Percentiles rank a stretch among this genome's conserved stretches.
These are phyloP conservation scores for Fusarium palustre DNA, from an alignment of 2,329 filamentous ascomycete species.

Conservation along the genomic window DNA sequence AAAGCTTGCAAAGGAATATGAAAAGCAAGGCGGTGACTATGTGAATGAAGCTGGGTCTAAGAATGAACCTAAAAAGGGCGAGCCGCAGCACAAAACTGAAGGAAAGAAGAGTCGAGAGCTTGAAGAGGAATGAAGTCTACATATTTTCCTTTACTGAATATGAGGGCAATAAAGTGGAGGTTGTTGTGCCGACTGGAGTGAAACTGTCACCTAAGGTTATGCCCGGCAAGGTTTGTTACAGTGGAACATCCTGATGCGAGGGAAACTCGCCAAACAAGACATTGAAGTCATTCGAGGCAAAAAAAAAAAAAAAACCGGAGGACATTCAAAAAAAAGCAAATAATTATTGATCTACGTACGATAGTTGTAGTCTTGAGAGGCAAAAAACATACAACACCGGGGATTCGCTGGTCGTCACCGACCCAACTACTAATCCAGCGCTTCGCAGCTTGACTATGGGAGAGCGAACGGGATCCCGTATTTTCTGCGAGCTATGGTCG, in stretches of 20 bases:
- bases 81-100: background rate
- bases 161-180: background rate
- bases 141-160: background rate
- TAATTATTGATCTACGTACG: too few species aligned
- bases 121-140: background rate
- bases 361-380: too few species aligned
- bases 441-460: conserved; percentile 1
- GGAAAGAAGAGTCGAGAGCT: background rate
- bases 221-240: background rate
- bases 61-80: background rate
- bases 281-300: too few species aligned
- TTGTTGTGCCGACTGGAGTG: background rate
- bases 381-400: background rate
- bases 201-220: background rate
- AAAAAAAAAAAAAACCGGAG: too few species aligned
- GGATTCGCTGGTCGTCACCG: background rate
- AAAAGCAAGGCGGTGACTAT: background rate
- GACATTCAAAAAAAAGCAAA: too few species aligned
- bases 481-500: background rate
- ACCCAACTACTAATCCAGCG: conserved; percentile 4
- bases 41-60: background rate
- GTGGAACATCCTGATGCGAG: background rate
- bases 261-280: too few species aligned
- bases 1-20: background rate
- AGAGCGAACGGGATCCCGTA: background rate